A percentile compares a stretch with the other conserved stretches of the same genome.
phyloP scores from a whole-genome alignment of 306 rosid species.

The Leucaena leucocephala region DNA sequence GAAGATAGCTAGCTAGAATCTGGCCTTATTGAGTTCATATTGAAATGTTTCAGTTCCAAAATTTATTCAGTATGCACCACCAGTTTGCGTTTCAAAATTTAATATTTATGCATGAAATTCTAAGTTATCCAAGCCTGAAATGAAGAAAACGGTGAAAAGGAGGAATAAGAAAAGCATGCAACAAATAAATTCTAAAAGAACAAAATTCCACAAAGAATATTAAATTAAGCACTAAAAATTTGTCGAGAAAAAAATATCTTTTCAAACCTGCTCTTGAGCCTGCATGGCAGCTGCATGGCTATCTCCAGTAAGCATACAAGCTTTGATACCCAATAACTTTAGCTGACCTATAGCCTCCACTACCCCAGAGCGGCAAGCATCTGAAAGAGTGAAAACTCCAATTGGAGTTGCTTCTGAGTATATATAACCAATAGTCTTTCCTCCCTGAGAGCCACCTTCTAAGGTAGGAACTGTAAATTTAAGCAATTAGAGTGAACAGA shows the following conservation, averaged over 20 bases:
- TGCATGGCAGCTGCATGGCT: conserved; percentile 73
- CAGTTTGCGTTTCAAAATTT: not conserved
- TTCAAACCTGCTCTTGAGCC: conserved; percentile 78
- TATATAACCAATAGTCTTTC: conserved; percentile 79
- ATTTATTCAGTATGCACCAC: not conserved
- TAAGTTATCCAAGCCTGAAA: not conserved
- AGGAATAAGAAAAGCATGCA: not conserved
- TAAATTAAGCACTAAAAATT: not conserved
- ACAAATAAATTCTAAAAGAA: not conserved
- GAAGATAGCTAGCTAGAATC: not conserved
- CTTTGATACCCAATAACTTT: conserved; percentile 70
- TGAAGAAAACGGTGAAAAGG: not conserved
- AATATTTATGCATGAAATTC: not conserved
- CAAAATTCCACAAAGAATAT: not conserved
- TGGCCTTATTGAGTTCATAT: not conserved
- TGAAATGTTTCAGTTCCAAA: not conserved
- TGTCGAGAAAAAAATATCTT: too few species aligned
- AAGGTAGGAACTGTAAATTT: conserved; percentile 56
- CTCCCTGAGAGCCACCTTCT: conserved; percentile 56
- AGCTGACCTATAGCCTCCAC: conserved; percentile 68
- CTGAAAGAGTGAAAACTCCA: conserved; percentile 74
- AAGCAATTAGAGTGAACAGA: conserved; percentile 28
- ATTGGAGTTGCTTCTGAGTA: conserved; percentile 53
- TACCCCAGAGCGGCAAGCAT: conserved; percentile 79
- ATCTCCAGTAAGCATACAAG: conserved; percentile 93